Evolutionary conservation across 2,329 filamentous ascomycete species (phyloP).

Genomic region (Colletotrichum sp.): DNA sequence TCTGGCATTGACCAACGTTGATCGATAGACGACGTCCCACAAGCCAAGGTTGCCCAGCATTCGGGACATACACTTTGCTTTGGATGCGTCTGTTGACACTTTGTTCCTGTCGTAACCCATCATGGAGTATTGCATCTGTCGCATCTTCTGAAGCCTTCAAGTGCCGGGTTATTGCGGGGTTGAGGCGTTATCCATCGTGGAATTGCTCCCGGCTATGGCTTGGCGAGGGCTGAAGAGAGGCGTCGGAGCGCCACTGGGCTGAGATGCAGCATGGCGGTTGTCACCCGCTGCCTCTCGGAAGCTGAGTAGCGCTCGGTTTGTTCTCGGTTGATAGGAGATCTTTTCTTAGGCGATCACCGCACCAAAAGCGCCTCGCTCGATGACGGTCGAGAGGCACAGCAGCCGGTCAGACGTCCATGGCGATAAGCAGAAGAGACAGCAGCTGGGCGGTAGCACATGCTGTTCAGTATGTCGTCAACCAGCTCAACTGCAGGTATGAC

Average conservation of each 20-base stretch:
- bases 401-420: neutral
- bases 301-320: neutral
- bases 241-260: neutral
- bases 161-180: neutral
- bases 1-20: neutral
- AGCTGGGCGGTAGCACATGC: neutral
- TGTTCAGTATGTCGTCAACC: neutral
- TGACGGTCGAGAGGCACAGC: neutral
- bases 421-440: neutral
- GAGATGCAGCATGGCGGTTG: neutral
- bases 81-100: neutral
- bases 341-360: neutral
- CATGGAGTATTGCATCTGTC: neutral
- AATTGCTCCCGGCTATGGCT: neutral
- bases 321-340: neutral
- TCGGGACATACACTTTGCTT: neutral
- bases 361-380: neutral
- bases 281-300: neutral
- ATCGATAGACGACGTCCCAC: neutral
- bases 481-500: neutral
- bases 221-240: neutral
- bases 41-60: neutral
- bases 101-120: neutral
- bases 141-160: neutral
- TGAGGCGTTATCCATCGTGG: neutral